Conservation (phyloP, 148 eudicot genomes). For the Fagopyrum esculentum region DNA sequence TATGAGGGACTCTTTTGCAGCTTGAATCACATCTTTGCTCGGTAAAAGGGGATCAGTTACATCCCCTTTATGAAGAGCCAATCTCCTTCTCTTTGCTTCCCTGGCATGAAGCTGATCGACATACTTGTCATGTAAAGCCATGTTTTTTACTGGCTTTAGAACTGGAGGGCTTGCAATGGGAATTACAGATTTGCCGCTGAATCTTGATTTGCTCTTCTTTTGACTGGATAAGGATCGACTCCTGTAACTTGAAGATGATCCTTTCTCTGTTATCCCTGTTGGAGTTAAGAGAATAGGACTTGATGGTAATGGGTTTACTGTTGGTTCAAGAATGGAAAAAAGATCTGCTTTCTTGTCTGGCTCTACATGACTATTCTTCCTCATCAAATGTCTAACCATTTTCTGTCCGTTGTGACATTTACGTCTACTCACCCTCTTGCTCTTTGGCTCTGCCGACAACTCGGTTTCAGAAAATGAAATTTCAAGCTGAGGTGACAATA, state of each 20-base stretch:
- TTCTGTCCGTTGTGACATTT: conserved; percentile 49
- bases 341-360: conserved; percentile 46
- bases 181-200: conserved; percentile 18
- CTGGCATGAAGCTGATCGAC: conserved; percentile 12
- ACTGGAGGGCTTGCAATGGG: conserved; percentile 21
- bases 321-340: conserved; percentile 55
- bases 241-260: conserved; percentile 23
- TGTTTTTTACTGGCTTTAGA: conserved; percentile 13
- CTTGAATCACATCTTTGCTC: conserved; percentile 35
- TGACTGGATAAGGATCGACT: conserved; percentile 37
- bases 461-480: conserved; percentile 34
- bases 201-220: conserved; percentile 44
- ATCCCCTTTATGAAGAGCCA: conserved; percentile 17
- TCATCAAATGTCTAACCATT: conserved; percentile 55
- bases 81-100: conserved; percentile 17
- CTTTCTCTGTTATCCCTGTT: conserved; percentile 15
- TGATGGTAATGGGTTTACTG: conserved; percentile 24
- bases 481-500: conserved; percentile 24
- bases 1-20: conserved; percentile 61
- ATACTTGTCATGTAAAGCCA: conserved; percentile 19
- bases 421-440: conserved; percentile 28
- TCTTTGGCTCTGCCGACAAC: conserved; percentile 34
- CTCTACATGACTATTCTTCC: conserved; percentile 42
- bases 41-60: conserved; percentile 20
- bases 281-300: conserved; percentile 35